A percentile compares a stretch with the other conserved stretches of the same genome.
Conservation (phyloP, 345 rosid genomes). For the Barbarea vulgaris region DNA sequence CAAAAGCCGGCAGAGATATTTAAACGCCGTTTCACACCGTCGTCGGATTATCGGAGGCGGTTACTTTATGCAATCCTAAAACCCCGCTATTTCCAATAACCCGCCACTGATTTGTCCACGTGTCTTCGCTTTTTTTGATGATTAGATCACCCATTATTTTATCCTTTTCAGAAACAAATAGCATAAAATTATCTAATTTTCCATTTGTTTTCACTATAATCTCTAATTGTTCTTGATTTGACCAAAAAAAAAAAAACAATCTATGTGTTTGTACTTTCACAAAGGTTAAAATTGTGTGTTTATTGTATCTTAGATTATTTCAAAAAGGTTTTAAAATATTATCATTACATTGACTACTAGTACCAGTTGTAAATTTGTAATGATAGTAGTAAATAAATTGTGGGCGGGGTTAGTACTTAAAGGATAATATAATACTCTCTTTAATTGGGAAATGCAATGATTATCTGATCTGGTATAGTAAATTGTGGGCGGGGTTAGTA, state of each 20-base stretch:
- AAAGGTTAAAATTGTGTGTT: background rate
- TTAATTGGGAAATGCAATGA: background rate
- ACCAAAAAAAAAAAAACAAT: background rate
- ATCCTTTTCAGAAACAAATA: background rate
- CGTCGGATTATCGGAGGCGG: constrained; percentile 34
- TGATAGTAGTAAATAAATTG: background rate
- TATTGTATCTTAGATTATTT: background rate
- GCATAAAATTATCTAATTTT: background rate
- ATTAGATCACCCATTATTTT: background rate
- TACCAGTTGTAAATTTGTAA: background rate
- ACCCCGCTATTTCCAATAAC: constrained; percentile 20
- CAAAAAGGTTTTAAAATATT: background rate
- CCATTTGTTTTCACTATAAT: background rate
- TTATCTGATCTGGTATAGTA: background rate
- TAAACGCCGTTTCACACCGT: constrained; percentile 38
- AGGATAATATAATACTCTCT: background rate
- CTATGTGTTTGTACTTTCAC: background rate
- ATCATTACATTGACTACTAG: background rate
- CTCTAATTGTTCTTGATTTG: background rate
- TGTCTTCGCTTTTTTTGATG: background rate
- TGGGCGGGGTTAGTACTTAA: background rate
- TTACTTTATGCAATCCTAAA: constrained; percentile 21
- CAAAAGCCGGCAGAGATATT: constrained; percentile 28
- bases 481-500: background rate
- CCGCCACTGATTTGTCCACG: constrained; percentile 32